Evolutionary conservation across 1,284 basidiomycete genomes (phyloP), one percentile per base, ranked within the genome.

Genomic region (Cryptococcus maquisensis): DNA sequence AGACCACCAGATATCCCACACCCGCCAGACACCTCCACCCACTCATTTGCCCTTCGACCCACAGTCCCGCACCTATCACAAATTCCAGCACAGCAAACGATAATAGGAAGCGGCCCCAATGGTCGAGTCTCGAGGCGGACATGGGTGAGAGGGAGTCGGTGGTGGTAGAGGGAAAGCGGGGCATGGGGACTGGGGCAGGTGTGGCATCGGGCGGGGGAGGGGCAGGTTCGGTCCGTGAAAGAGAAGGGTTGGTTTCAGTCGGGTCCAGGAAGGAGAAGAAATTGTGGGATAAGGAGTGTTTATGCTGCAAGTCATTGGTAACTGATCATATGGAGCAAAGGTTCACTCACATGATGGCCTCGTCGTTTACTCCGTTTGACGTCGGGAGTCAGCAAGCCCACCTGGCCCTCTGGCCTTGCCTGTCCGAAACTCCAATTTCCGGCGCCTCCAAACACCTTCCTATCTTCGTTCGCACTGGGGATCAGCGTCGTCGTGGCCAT

Each of bases 1-100:
- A 98, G 1, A 98, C 92, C 28, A 96, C 84, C 81, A 96, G 88
- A 71, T 98, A 98, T 0, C 95, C 95, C 15, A 98, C 75, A 0
- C 91, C 95, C 0, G 93, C 94, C 53, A 88, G 85, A 2, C 88
- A 82, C 24, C 97, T 78, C 47, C 90, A 93, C 16, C 94, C 94
- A 26, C 84, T 83, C 57, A 88, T 85, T 73, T 98, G 95, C 1
- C 93, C 94, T n/a, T 82, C 80, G 2, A 95, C 85, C 95, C 95
- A 98, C 10, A 98, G 65, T 4, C 72, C 73, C 1, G 79, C 78
- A 1, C 82, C 83, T 3, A 83, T 67, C 0, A 75, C 67, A 38
- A 81, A 77, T 62, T 83, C 79, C 16, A 77, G 57, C 2, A 73
- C 45, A 0, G 75, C 72, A 47, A 81, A 78, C 16, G 74, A 61